Evolutionary conservation across 1,139 yeast genomes (phyloP).

Genomic region (Entelexis sorbosivorans): DNA sequence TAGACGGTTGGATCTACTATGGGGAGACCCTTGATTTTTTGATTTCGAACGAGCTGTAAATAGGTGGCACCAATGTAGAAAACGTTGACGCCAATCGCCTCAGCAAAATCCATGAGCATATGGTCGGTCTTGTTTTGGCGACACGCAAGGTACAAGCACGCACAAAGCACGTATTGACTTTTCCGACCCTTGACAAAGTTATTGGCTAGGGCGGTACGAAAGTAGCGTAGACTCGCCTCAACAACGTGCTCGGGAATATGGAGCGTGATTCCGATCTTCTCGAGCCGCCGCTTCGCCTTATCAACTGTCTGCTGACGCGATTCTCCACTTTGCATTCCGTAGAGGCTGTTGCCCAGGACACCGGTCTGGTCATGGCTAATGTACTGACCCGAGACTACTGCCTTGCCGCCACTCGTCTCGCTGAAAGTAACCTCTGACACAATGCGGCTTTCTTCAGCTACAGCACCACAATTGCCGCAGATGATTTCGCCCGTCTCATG

Average conservation of each 20-base stretch:
- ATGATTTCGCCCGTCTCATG: constrained; percentile 44
- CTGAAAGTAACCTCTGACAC: constrained; percentile 93
- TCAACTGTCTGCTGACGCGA: constrained; percentile 78
- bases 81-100: constrained; percentile 79
- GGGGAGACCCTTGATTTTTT: constrained; percentile 67
- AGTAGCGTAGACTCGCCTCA: constrained; percentile 83
- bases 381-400: constrained; percentile 89
- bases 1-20: constrained; percentile 88
- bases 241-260: constrained; percentile 72
- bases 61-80: constrained; percentile 94
- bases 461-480: constrained; percentile 75
- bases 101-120: constrained; percentile 89
- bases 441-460: constrained; percentile 82
- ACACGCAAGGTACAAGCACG: constrained; percentile 90
- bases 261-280: constrained; percentile 67
- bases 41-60: constrained; percentile 71
- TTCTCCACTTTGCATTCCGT: constrained; percentile 52
- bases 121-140: constrained; percentile 84
- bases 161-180: constrained; percentile 87
- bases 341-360: constrained; percentile 51
- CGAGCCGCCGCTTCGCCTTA: constrained; percentile 68
- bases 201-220: constrained; percentile 67
- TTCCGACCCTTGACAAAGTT: constrained; percentile 93
- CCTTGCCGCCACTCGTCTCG: constrained; percentile 86
- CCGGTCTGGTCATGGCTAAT: constrained; percentile 67